These are phyloP conservation scores for Croton laevigatus DNA, from an alignment of 441 rosid genomes.

Conservation along the genomic window DNA sequence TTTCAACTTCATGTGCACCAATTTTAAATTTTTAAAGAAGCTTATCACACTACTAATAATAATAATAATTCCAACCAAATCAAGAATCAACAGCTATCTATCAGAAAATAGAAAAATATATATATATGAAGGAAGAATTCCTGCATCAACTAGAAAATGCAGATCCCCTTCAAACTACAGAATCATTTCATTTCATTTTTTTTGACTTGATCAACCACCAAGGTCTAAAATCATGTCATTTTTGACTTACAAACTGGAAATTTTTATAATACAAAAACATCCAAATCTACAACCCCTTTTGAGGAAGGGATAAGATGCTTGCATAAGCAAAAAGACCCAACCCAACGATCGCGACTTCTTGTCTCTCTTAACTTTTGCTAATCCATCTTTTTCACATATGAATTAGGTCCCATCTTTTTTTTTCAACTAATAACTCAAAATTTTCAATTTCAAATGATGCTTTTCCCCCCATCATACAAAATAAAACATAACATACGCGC, in stretches of 20 bases:
- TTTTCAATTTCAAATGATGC: not conserved
- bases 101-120: not conserved
- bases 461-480: conserved; percentile 1
- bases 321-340: conserved; percentile 19
- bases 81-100: not conserved
- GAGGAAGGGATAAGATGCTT: conserved; percentile 27
- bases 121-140: not conserved
- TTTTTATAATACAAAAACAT: conserved; percentile 14
- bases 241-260: conserved; percentile 11
- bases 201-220: conserved; percentile 24
- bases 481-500: not conserved
- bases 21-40: not conserved
- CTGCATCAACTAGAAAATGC: not conserved
- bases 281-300: conserved; percentile 21
- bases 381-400: conserved; percentile 6
- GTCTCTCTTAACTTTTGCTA: not conserved
- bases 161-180: conserved; percentile 10
- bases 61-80: not conserved
- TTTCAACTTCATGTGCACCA: conserved; percentile 20
- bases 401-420: conserved; percentile 19
- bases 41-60: not conserved
- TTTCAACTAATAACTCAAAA: conserved; percentile 2
- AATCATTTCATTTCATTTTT: conserved; percentile 10
- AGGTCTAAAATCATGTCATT: conserved; percentile 15
- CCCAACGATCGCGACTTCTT: not conserved